Conservation (phyloP, 2,329 filamentous ascomycete genomes). For the Alternaria dauci region DNA sequence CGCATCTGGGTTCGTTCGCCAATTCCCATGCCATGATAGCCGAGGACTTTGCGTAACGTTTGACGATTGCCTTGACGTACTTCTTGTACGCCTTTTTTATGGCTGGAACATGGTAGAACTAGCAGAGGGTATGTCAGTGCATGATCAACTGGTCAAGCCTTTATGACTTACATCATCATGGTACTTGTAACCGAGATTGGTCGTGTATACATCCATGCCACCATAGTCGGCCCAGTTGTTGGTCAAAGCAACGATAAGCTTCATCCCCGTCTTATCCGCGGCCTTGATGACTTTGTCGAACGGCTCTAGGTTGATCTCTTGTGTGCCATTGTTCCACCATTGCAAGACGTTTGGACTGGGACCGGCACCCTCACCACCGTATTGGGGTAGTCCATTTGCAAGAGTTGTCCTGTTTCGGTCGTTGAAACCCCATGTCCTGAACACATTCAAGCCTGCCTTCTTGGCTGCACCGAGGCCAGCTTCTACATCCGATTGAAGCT, state of each 20-base stretch:
- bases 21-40: conserved; percentile 66
- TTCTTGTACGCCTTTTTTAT: conserved; percentile 62
- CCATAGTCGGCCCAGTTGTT: conserved; percentile 69
- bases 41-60: conserved; percentile 58
- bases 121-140: neutral
- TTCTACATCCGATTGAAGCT: conserved; percentile 60
- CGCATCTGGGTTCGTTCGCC: conserved; percentile 56
- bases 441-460: conserved; percentile 61
- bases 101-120: conserved; percentile 54
- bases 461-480: conserved; percentile 58
- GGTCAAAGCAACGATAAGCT: conserved; percentile 63
- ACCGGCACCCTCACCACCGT: conserved; percentile 61
- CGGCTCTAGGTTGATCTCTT: conserved; percentile 52
- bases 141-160: neutral
- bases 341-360: conserved; percentile 59
- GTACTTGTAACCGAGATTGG: conserved; percentile 62
- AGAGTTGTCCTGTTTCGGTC: conserved; percentile 62
- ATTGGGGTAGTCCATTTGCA: conserved; percentile 59
- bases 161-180: conserved; percentile 57
- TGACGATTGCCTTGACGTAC: conserved; percentile 61
- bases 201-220: conserved; percentile 67
- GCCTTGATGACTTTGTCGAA: conserved; percentile 64
- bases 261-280: conserved; percentile 60
- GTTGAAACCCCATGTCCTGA: conserved; percentile 67
- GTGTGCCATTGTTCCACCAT: conserved; percentile 52